A percentile compares a stretch with the other conserved stretches of the same genome.
These are phyloP conservation scores for Colletotrichum tropicicola DNA, from an alignment of 2,329 filamentous ascomycete species.

Conservation along the genomic window DNA sequence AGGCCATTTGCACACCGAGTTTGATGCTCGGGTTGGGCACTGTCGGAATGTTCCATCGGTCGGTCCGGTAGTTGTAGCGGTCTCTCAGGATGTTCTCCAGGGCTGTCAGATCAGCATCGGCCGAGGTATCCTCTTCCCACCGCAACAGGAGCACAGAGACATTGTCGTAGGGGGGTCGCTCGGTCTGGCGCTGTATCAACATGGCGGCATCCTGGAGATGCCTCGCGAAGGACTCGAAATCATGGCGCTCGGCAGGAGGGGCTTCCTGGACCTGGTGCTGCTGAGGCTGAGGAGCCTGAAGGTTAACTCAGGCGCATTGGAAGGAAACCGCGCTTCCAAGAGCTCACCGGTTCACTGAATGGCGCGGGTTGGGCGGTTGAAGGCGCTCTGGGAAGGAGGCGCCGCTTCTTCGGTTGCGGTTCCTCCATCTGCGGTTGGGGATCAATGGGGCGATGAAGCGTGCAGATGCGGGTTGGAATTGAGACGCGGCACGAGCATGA, in stretches of 20 bases:
- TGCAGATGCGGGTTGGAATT: neutral
- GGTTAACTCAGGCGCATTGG: constrained; percentile 16
- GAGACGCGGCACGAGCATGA: neutral
- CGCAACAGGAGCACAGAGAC: constrained; percentile 69
- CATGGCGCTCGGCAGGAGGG: constrained; percentile 59
- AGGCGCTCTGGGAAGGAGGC: constrained; percentile 23
- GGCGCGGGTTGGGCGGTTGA: constrained; percentile 21
- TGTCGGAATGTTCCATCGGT: constrained; percentile 69
- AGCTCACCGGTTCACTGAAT: constrained; percentile 30
- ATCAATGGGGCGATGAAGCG: constrained; percentile 2
- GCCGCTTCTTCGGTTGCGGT: constrained; percentile 29
- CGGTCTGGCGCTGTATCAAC: constrained; percentile 71
- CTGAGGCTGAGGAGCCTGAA: constrained; percentile 37
- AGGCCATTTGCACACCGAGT: constrained; percentile 67
- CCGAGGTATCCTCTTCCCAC: constrained; percentile 68
- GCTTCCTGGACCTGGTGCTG: constrained; percentile 50
- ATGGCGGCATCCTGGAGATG: constrained; percentile 75
- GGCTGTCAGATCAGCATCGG: constrained; percentile 61
- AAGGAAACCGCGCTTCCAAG: constrained; percentile 16
- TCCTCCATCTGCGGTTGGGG: constrained; percentile 31
- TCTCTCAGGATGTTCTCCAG: constrained; percentile 68
- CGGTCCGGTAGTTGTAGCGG: constrained; percentile 68
- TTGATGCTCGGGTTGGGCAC: constrained; percentile 68
- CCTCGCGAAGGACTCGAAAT: constrained; percentile 73
- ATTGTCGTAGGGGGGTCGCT: constrained; percentile 64